Evolutionary conservation across 306 rosid species (phyloP), one percentile per base, ranked within the genome.

Genomic region (Sphenostylis stenocarpa): DNA sequence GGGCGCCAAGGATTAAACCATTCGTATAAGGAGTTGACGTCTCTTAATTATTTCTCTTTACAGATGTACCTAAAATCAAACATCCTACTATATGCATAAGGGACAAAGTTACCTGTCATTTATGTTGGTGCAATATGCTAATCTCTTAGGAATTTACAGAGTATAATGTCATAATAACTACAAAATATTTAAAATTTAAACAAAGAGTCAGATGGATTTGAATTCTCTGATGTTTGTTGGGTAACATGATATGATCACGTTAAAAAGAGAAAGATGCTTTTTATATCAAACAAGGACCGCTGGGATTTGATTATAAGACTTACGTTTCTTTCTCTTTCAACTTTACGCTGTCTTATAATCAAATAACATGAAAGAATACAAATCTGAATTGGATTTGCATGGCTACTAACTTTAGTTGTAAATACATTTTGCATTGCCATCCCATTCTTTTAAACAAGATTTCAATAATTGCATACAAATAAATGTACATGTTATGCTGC

Each of bases 401-500:
- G 58, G 11, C 12, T 57, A 31, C 15, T 71, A 51, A 70, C 28
- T 61, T 28, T 6, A 47, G 79, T 19, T 9, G 53, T 36, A 70
- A 41, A 76, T 53, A 20, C 31, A 63, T 49, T 55, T 21, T 24
- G 23, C 43, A 61, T 68, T 61, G 62, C 49, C 43, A 78, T 39
- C 56, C 61, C 36, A 55, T 31, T 39, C 34, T 13, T 13, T 73
- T 36, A 31, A 69, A 63, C 28, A 36, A 69, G 56, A 78, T 77
- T 74, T 73, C 81, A 76, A 49, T 45, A 61, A 29, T 73, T 73
- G 73, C 73, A 78, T 57, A 69, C 53, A 81, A 70, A 70, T 75
- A 81, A 70, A 70, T 75, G 58, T 75, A 71, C 86, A 82, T 64
- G 53, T 23, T 44, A 75, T 39, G 26, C 57, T 68, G 47, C 55